These are phyloP conservation scores for Astrothelium subdiscretum DNA, from an alignment of 495 filamentous ascomycete species.

Conservation along the genomic window DNA sequence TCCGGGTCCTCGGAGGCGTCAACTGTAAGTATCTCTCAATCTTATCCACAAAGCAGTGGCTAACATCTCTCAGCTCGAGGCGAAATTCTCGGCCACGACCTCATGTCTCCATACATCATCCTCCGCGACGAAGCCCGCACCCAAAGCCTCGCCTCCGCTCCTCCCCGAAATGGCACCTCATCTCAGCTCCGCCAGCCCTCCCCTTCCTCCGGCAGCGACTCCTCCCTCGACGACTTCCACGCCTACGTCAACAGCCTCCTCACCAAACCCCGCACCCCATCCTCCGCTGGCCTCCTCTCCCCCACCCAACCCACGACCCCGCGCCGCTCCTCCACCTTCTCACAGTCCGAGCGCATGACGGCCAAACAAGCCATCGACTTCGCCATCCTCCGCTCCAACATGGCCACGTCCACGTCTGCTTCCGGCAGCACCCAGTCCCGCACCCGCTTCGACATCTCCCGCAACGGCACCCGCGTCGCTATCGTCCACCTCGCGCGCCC, in stretches of 20 bases:
- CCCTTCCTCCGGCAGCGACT: slow-evolving; percentile 69
- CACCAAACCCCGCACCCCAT: slow-evolving; percentile 5
- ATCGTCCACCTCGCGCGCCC: slow-evolving; percentile 83
- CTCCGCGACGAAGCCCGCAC: slow-evolving; percentile 74
- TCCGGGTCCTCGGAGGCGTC: slow-evolving; percentile 85
- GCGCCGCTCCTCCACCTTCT: slow-evolving; percentile 20
- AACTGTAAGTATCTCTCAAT: slow-evolving; percentile 41
- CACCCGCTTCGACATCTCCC: slow-evolving; percentile 89
- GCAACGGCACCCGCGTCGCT: slow-evolving; percentile 73
- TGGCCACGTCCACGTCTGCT: slow-evolving; percentile 15
- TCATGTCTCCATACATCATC: slow-evolving; percentile 88
- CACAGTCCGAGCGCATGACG: slow-evolving; percentile 35
- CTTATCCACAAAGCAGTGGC: not conserved
- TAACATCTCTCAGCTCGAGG: slow-evolving; percentile 44
- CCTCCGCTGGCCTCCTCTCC: slow-evolving; percentile 66
- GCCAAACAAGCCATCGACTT: slow-evolving; percentile 77
- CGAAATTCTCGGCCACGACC: slow-evolving; percentile 66
- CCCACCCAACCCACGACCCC: slow-evolving; percentile 38
- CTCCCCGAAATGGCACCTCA: slow-evolving; percentile 16
- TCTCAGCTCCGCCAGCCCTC: slow-evolving; percentile 24
- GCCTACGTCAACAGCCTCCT: slow-evolving; percentile 17
- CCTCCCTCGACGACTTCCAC: slow-evolving; percentile 33
- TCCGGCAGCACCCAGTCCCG: slow-evolving; percentile 48
- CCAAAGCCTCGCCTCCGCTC: slow-evolving; percentile 32
- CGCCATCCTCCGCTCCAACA: slow-evolving; percentile 60